Base-by-base conservation (phyloP, 2,329 filamentous ascomycete species). In the Fonsecaea multimorphosa region DNA sequence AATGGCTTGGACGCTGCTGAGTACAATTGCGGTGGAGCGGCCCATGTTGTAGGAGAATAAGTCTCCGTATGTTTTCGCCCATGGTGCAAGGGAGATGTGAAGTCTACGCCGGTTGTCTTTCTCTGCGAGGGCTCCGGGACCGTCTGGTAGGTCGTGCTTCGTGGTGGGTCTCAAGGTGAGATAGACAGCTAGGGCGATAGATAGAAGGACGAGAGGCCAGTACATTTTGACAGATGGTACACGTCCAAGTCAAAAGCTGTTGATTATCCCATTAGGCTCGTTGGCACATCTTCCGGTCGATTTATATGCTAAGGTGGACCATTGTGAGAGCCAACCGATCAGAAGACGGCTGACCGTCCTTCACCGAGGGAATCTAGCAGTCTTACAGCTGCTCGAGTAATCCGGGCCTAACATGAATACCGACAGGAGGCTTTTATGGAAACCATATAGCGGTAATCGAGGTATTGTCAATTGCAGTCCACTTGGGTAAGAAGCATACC, bases 21-120 rank as follows among this genome's bases (percentile, higher is more conserved):
- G 59, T n/a, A 61, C 59, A 2, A 61, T 29, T 14, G 40, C 49
- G 2, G 44, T 31, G 19, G 59, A 54, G 31, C 51, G 49, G 5
- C 59, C 59, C 34, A 61, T 44, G 0, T 44, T 44, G 36, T 44
- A 61, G 51, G 59, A 61, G 59, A 61, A 61, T 51, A 61, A 55
- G 49, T 61, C 59, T 22, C 59, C 59, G 54, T 61, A 61, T 36
- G 27, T 49, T n/a, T 44, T 55, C 19, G 36, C 51, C 32, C 59
- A 61, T 24, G 22, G 36, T 34, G 51, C 38, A 16, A 61, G 59
- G 5, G 55, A 36, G 16, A 54, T 31, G 49, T 61, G 59, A 22
- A 61, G 34, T 24, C 8, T 57, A 8, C 6, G 19, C 7, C 27
- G 59, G 24, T 16, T 12, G 3, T 38, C 59, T 31, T 46, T 40